phyloP scores from a whole-genome alignment of 768 basidiomycete species.

The Boletus eberwhitei region DNA sequence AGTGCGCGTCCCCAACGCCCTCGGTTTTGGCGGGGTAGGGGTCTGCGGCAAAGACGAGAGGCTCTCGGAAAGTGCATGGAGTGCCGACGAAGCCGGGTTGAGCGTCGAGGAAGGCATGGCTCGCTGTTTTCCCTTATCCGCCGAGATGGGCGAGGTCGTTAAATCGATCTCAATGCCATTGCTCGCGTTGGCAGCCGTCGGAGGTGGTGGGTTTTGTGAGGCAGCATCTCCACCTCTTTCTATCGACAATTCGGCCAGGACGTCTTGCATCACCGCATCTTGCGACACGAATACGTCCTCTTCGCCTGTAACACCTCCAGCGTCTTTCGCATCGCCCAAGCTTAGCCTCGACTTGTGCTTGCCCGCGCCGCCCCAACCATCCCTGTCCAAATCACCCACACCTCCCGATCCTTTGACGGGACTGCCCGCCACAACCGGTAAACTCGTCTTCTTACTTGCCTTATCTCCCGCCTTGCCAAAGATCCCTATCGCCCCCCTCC shows the following conservation, averaged over 20 bases:
- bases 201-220: conserved; percentile 15
- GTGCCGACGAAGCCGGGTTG: conserved; percentile 39
- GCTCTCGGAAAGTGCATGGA: conserved; percentile 61
- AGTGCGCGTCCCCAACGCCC: conserved; percentile 47
- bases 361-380: neutral
- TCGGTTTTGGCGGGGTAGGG: conserved; percentile 28
- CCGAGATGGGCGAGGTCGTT: conserved; percentile 13
- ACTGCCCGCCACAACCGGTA: conserved; percentile 45
- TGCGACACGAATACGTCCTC: conserved; percentile 11
- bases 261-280: conserved; percentile 5
- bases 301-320: neutral
- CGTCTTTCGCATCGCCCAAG: neutral
- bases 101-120: conserved; percentile 17
- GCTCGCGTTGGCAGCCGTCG: conserved; percentile 1
- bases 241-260: conserved; percentile 8
- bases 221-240: neutral
- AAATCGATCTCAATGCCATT: conserved; percentile 11
- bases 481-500: conserved; percentile 17
- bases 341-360: neutral
- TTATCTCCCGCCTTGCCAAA: conserved; percentile 24
- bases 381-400: neutral
- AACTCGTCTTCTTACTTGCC: conserved; percentile 42
- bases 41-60: conserved; percentile 48
- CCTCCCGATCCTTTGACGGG: conserved; percentile 40
- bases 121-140: conserved; percentile 25